Evolutionary conservation across 768 basidiomycete genomes (phyloP), one percentile per base, ranked within the genome.

Genomic region (Lentinus brumalis): DNA sequence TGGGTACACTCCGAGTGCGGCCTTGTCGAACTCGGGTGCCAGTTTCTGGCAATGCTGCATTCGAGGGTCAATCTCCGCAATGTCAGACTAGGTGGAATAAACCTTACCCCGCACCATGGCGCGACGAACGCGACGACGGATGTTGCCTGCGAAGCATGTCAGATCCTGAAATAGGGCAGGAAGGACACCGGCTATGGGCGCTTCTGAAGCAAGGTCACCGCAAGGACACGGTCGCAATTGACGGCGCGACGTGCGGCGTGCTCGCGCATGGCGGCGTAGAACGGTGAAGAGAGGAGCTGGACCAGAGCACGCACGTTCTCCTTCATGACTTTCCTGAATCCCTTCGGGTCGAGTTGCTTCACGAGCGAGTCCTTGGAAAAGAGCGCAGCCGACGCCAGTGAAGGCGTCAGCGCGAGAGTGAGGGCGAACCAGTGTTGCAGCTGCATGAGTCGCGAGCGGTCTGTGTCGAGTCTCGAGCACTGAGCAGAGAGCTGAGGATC

Each of bases 31-130:
- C 71, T 96, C 92, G 0, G 96, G 95, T 6, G 80, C 91, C 80
- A 96, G 83, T 39, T 77, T 78, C 77, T 95, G 86, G 71, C 95
- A 97, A 69, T 97, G 91, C 87, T 92, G 70, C 44, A 21, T 11
- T 21, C 4, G 39, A 29, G 29, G 21, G 54, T 31, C 31, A 32
- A 35, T 10, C 26, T 0, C 31, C 30, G 1, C 26, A 45, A 1
- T 16, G 14, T 6, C 12, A 10, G 35, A 53, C 15, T n/a, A 6
- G 29, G 21, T 15, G 5, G 38, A 1, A 35, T 15, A 16, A 54
- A 30, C 77, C 89, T 71, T 73, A 92, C 90, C 65, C 90, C 91
- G 69, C 91, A 94, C 95, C 94, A 96, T 4, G 94, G 91, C n/a
- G 95, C 95, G 12, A 95, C 89, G 70, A 96, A 97, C 1, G 93